Base-by-base conservation (phyloP, 116 monocot genomes). In the Posidonia oceanica region DNA sequence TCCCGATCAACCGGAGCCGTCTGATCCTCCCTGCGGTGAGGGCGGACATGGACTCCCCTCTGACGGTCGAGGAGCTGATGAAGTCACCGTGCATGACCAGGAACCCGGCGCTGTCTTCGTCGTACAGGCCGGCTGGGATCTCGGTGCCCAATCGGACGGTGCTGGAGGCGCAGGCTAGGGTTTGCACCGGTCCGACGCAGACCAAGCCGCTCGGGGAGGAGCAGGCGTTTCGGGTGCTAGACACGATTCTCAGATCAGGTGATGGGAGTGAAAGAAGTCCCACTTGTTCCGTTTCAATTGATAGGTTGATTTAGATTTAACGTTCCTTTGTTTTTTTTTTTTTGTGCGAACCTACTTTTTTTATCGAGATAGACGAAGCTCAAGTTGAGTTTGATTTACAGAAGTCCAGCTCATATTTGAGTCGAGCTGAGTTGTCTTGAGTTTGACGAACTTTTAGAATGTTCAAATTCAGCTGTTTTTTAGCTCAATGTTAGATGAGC, bases 101-200 rank as follows among this genome's bases (percentile, higher is more conserved):
- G 73, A 96, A 82, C 61, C 91, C 87, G 51, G 64, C 87, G 39
- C 58, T 96, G 39, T 96, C 91, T 4, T 66, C 80, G 7, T 89
- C 87, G 10, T 91, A 96, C 75, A 87, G 87, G 48, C 78, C 80
- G 54, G 44, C 80, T 20, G 61, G 63, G 22, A 75, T 89, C 55
- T 76, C 77, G 22, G n/a, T 36, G 80, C 96, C 96, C 13, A 96
- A 96, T 71, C 81, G 52, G 74, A 79, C 72, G 40, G 96, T 96
- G 60, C 77, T 96, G 69, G 96, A 91, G 17, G 96, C 91, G 29
- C 96, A 96, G 80, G 73, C 78, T 16, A 86, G 69, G 81, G 91
- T 96, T 56, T 96, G 96, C 83, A 96, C 96, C 2, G 96, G 96
- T 21, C 96, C 96, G 21, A 80, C 78, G 73, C 96, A 91, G 83